Conservation (phyloP, 1,284 basidiomycete species). For the Marasmius oreades region DNA sequence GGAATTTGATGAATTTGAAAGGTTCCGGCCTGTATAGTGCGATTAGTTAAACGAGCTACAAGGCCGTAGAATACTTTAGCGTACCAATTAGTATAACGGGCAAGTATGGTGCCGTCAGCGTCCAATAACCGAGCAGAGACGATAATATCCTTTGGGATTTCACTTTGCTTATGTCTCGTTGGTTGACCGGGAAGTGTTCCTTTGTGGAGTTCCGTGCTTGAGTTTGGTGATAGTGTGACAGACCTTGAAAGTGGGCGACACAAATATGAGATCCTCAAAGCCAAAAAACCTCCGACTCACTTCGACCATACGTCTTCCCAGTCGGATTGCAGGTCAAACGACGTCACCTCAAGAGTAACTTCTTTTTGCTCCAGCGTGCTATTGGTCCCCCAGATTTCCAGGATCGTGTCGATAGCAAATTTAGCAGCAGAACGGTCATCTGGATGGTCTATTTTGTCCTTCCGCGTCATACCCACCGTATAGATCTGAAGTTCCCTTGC, state of each 20-base stretch:
- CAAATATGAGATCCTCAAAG: not conserved
- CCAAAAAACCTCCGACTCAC: not conserved
- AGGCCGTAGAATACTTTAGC: constrained; percentile 17
- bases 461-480: constrained; percentile 81
- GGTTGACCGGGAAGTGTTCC: constrained; percentile 70
- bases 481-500: constrained; percentile 66
- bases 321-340: constrained; percentile 64
- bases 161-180: constrained; percentile 58
- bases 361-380: constrained; percentile 57
- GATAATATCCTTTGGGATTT: constrained; percentile 66
- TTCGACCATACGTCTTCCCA: constrained; percentile 52
- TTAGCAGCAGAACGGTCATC: constrained; percentile 59
- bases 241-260: constrained; percentile 19
- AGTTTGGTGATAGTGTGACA: constrained; percentile 63
- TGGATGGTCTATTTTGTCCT: constrained; percentile 58
- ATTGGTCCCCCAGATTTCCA: constrained; percentile 86
- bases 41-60: constrained; percentile 11
- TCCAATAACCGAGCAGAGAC: constrained; percentile 74
- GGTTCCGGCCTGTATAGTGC: constrained; percentile 76
- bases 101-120: constrained; percentile 54
- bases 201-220: constrained; percentile 79
- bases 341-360: constrained; percentile 61
- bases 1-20: constrained; percentile 87
- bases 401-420: constrained; percentile 60
- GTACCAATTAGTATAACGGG: constrained; percentile 79